A percentile compares a stretch with the other conserved stretches of the same genome.
These are phyloP conservation scores for Globisporangium carolinianum DNA, from an alignment of 352 stramenopile genomes.

Conservation along the genomic window DNA sequence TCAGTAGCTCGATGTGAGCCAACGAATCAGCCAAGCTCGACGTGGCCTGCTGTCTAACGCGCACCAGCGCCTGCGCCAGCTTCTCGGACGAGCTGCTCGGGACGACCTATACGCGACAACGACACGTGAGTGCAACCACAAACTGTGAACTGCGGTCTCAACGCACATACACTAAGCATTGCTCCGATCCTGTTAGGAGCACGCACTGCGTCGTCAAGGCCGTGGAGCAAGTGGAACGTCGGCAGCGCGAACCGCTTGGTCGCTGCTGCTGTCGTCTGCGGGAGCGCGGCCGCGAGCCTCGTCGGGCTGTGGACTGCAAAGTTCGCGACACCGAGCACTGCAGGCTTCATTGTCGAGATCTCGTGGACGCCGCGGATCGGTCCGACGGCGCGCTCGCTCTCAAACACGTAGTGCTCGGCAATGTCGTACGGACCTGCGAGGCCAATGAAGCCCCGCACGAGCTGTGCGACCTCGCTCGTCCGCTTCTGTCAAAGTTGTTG, in stretches of 20 bases:
- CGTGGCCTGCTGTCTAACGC: no score
- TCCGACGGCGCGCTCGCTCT: conserved; percentile 46
- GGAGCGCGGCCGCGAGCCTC: conserved; percentile 22
- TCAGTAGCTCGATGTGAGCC: background rate
- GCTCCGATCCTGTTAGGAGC: no score
- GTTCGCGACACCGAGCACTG: conserved; percentile 52
- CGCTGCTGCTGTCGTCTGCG: no score
- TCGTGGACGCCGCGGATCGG: conserved; percentile 59
- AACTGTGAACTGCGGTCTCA: background rate
- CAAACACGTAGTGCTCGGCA: conserved; percentile 65
- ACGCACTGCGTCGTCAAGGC: conserved; percentile 35
- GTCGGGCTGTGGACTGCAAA: conserved; percentile 52
- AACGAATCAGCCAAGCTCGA: no score
- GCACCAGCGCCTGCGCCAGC: conserved; percentile 39
- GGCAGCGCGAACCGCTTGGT: conserved; percentile 35
- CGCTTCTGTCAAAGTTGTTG: background rate
- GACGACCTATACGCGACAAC: conserved; percentile 29
- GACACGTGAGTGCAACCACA: background rate
- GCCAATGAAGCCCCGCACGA: conserved; percentile 56
- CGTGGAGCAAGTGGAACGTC: conserved; percentile 52
- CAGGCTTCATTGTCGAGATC: conserved; percentile 73
- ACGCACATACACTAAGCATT: background rate
- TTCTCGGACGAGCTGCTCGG: conserved; percentile 53
- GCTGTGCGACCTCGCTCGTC: conserved; percentile 22
- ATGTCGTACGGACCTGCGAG: conserved; percentile 67